Conservation (phyloP, 2,329 filamentous ascomycete species). For the Clonostachys solani region DNA sequence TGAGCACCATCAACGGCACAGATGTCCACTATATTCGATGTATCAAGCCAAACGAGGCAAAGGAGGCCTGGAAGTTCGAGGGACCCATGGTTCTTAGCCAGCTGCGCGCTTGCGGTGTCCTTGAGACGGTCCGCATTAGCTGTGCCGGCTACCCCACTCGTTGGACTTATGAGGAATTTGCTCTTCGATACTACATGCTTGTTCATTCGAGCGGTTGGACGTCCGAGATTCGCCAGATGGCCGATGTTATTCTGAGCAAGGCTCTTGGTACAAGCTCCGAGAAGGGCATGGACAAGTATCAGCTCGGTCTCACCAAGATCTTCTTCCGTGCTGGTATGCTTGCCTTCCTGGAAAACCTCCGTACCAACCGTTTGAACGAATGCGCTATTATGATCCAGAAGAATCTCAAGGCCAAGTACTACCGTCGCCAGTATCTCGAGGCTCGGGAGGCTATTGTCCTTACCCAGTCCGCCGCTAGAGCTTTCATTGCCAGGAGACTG, state of each 20-base stretch:
- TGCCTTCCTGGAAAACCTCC: constrained; percentile 91
- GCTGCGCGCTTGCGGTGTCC: constrained; percentile 94
- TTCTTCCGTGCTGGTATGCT: constrained; percentile 99
- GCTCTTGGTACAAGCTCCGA: constrained; percentile 76
- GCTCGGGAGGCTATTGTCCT: constrained; percentile 76
- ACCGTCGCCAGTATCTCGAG: constrained; percentile 85
- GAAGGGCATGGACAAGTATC: constrained; percentile 85
- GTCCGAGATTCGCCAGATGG: constrained; percentile 89
- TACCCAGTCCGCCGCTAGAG: constrained; percentile 75
- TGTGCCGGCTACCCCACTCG: constrained; percentile 94
- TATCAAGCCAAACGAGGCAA: constrained; percentile 97
- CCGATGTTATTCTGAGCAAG: constrained; percentile 84
- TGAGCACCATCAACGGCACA: constrained; percentile 96
- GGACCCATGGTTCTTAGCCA: constrained; percentile 98
- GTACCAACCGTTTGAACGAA: constrained; percentile 84
- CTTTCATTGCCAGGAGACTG: constrained; percentile 70
- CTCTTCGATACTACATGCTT: constrained; percentile 96
- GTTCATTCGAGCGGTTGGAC: constrained; percentile 89
- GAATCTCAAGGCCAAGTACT: constrained; percentile 94
- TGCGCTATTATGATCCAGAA: constrained; percentile 98
- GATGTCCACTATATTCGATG: constrained; percentile 99
- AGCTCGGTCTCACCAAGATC: constrained; percentile 96
- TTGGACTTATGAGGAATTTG: constrained; percentile 99
- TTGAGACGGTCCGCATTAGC: constrained; percentile 97
- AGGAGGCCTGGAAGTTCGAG: constrained; percentile 96